phyloP scores from a whole-genome alignment of 148 eudicot species.

The Diospyros kaki region DNA sequence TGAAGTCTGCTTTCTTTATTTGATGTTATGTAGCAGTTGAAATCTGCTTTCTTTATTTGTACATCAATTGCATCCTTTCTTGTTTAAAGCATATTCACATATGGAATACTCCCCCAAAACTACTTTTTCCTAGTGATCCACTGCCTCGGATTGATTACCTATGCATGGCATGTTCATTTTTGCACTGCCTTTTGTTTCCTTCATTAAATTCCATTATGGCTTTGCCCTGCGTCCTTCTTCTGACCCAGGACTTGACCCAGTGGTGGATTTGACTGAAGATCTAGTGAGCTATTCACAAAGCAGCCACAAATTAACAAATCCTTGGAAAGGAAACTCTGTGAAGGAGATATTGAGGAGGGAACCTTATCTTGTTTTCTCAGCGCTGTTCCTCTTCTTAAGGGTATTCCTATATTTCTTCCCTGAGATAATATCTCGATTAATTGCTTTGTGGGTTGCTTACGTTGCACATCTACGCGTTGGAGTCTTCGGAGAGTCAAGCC shows the following conservation, averaged over 20 bases:
- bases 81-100: neutral
- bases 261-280: conserved; percentile 17
- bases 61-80: neutral
- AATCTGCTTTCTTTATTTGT: neutral
- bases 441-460: conserved; percentile 30
- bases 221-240: neutral
- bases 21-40: neutral
- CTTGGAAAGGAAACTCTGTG: conserved; percentile 30
- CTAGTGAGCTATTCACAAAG: conserved; percentile 5
- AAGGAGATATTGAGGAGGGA: conserved; percentile 32
- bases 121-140: neutral
- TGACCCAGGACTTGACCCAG: conserved; percentile 30
- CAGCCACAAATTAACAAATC: conserved; percentile 12
- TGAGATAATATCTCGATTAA: conserved; percentile 20
- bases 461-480: conserved; percentile 28
- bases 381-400: conserved; percentile 32
- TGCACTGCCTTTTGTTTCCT: neutral
- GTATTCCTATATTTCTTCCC: conserved; percentile 36
- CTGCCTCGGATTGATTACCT: neutral
- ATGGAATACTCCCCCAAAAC: neutral
- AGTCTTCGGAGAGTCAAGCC: conserved; percentile 39
- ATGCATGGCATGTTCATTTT: no score
- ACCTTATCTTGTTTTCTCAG: conserved; percentile 32
- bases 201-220: neutral
- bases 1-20: neutral